phyloP scores from a whole-genome alignment of 192 early-diverging fungal species.

The Backusella tarrabulga region DNA sequence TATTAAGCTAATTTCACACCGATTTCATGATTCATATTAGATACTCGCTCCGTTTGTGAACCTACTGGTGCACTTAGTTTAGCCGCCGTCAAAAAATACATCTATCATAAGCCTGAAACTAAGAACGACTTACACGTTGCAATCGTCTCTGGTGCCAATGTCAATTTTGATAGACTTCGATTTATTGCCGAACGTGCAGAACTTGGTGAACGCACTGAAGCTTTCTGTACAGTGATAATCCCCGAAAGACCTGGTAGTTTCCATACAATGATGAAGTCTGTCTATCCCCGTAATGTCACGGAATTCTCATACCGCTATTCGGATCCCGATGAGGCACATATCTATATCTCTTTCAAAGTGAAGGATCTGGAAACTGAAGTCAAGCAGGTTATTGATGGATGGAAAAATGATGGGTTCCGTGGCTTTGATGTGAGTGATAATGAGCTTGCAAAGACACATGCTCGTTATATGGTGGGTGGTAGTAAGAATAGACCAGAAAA shows the following conservation, averaged over 20 bases:
- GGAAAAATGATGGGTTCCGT: slow-evolving; percentile 62
- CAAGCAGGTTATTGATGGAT: slow-evolving; percentile 59
- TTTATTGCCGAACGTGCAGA: slow-evolving; percentile 96
- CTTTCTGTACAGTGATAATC: slow-evolving; percentile 86
- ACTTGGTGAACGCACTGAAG: slow-evolving; percentile 92
- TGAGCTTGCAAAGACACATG: slow-evolving; percentile 96
- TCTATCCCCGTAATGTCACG: slow-evolving; percentile 85
- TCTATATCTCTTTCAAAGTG: slow-evolving; percentile 89
- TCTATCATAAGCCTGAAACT: slow-evolving; percentile 42
- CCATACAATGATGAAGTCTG: slow-evolving; percentile 72
- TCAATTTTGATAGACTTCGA: slow-evolving; percentile 98
- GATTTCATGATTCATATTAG: slow-evolving; percentile 29
- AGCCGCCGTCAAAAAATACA: slow-evolving; percentile 88
- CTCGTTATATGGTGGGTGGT: slow-evolving; percentile 91
- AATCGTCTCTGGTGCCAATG: slow-evolving; percentile 93
- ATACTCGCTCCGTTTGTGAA: slow-evolving; percentile 93
- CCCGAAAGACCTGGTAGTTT: slow-evolving; percentile 91
- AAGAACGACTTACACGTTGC: slow-evolving; percentile 62
- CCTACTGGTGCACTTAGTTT: slow-evolving; percentile 91
- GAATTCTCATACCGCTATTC: slow-evolving; percentile 90
- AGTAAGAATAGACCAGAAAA: slow-evolving; percentile 67
- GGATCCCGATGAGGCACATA: slow-evolving; percentile 73
- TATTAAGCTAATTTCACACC: neutral
- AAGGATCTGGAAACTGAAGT: slow-evolving; percentile 70
- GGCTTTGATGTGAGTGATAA: slow-evolving; percentile 87